A percentile compares a stretch with the other conserved stretches of the same genome.
Conservation (phyloP, 2,329 filamentous ascomycete genomes). For the Diaporthe humulicola region DNA sequence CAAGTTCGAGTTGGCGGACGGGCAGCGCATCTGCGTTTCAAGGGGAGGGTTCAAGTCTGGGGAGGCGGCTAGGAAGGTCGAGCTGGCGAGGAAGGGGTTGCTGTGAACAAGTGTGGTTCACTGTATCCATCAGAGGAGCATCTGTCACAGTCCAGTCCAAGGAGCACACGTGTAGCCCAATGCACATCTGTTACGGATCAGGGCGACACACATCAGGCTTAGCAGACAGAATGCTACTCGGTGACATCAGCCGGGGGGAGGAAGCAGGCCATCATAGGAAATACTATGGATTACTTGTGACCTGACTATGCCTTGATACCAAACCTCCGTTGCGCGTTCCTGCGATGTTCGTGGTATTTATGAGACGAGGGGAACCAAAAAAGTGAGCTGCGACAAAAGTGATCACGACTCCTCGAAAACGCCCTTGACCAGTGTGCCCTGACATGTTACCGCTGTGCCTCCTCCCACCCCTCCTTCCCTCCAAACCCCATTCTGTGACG, state of each 20-base stretch:
- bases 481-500: not conserved
- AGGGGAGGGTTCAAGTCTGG: conserved; percentile 81
- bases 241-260: not conserved
- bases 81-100: conserved; percentile 83
- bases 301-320: conserved; percentile 17
- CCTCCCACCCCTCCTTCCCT: no score
- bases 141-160: not conserved
- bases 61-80: conserved; percentile 81
- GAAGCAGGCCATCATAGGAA: not conserved
- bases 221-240: not conserved
- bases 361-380: conserved; percentile 12
- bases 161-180: not conserved
- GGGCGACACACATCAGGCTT: not conserved
- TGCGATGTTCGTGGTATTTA: conserved; percentile 15
- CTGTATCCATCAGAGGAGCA: not conserved
- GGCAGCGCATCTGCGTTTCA: conserved; percentile 79
- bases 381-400: not conserved
- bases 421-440: conserved; percentile 1
- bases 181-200: not conserved
- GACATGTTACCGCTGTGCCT: conserved; percentile 20
- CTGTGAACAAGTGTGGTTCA: conserved; percentile 60
- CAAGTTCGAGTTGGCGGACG: conserved; percentile 81
- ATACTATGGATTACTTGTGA: conserved; percentile 30
- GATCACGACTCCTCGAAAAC: conserved; percentile 28
- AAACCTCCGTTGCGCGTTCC: not conserved